Base-by-base conservation (phyloP, 108 stramenopile genomes). In the Fragilaria radians region DNA sequence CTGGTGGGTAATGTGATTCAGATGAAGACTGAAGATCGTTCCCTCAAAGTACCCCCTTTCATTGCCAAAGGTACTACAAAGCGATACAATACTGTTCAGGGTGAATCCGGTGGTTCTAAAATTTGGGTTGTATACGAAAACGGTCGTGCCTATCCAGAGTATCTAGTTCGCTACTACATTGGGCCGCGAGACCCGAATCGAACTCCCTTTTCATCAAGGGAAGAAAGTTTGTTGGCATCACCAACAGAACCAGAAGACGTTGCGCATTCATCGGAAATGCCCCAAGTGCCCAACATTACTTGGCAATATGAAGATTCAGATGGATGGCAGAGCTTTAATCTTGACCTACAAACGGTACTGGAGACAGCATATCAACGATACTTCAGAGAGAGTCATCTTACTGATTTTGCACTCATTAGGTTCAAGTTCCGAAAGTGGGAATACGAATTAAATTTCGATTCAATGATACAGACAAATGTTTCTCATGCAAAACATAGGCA, bases 121-220 rank as follows among this genome's bases (percentile, higher is more conserved):
- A 29, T 56, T 25, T 56, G 28, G 27, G 54, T 56, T 18, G 54
- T 56, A 14, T 56, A 56, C n/a, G 54, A 56, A 32, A 56, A 56
- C 19, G 54, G 54, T 31, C 54, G 54, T 14, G 54, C 54, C 4
- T 56, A 56, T 32, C 54, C 54, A 56, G 28, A 56, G 11, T 42
- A 42, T 42, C 14, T 42, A 14, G 36, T 52, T 25, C 5, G 19
- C 14, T 52, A 25, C 19, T 52, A 24, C 22, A 21, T n/a, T n/a
- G 24, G 50, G 50, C 7, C 5, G 50, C 5, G 36, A 42, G 36
- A 42, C 36, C 36, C n/a, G n/a, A n/a, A n/a, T 42, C 36, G 36
- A 11, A 42, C 36, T 42, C 36, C 36, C 7, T 42, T 11, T 14
- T 11, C 7, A 14, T 25, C 14, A 17, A 25, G n/a, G 19, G 50